Base-by-base conservation (phyloP, 1,139 yeast genomes). In the Pneumocystis oryctolagi region DNA sequence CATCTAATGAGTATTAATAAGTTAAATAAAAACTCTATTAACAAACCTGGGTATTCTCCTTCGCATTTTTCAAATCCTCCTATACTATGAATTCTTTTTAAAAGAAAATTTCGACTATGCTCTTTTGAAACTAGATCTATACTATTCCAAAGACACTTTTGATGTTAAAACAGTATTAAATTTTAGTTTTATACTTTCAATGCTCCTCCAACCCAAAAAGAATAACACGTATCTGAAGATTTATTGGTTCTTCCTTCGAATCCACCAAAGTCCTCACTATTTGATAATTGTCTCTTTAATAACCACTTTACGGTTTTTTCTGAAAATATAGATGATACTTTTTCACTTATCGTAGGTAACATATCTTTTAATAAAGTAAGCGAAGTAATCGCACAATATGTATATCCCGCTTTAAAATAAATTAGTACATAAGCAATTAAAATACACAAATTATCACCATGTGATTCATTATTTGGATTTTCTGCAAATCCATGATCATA, bases 161-260 rank as follows among this genome's bases (percentile, higher is more conserved):
- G 18, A 18, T 40, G 12, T 12, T 18, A 20, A 18, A 40, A 40
- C 53, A 5, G 12, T 18, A 40, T 6, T 18, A 14, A 40, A 40
- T 5, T 40, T 40, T 18, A 40, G 20, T 20, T 40, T 40, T 40
- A 18, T 40, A 40, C 53, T n/a, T 72, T 71, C 65, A 89, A 74
- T 9, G 89, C 77, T 1, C 82, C 94, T 9, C 83, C 73, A 61
- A 83, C 81, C 98, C 98, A 92, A 80, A 90, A 92, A 8, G 88
- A 82, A 73, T 92, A 92, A 74, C 98, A 92, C 0, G 96, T 87
- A 72, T 92, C 98, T 3, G 87, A 85, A 62, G 79, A 80, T 72
- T 92, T 92, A 71, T 89, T 89, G 32, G 82, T 83, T 61, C 98
- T 77, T 0, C 98, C 98, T 72, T 89, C 89, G 72, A 89, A 85